Evolutionary conservation across 768 basidiomycete genomes (phyloP), one percentile per base, ranked within the genome.

Genomic region (Polyporus arcularius): DNA sequence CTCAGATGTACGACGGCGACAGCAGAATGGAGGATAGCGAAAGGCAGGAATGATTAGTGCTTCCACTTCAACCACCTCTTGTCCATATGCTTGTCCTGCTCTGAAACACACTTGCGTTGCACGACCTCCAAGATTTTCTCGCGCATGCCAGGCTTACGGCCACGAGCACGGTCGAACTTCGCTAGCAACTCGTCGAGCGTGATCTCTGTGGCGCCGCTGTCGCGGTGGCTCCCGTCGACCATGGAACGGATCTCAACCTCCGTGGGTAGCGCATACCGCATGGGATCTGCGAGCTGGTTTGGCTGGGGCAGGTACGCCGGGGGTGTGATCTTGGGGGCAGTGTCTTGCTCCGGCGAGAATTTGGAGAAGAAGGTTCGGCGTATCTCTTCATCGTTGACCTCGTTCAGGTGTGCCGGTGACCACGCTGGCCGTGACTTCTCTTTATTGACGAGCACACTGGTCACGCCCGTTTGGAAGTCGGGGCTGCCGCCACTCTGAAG

Each of bases 391-490:
- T 70, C 70, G 3, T 85, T 74, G 55, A 96, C 84, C 12, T 89
- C 86, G 11, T 77, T 71, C 31, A 93, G 63, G 4, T 78, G 79
- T 10, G 80, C 69, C 7, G 96, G 96, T 2, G 78, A 77, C 96
- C 96, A 98, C 5, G 74, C 68, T 7, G 92, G 87, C 42, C 82
- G 78, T 42, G 69, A 77, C 82, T 48, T 76, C 65, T 43, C 80
- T 69, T 82, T 84, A 52, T 81, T 70, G 76, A 83, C 64, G 32
- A 90, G 72, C 39, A 93, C 85, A 41, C 88, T 82, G 32, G 81
- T 86, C 45, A 98, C 89, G 26, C 96, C 96, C 21, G 81, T 85
- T 53, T 77, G 65, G 76, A 99, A 98, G 78, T 99, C 97, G 7
- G 86, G 79, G 71, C 85, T 90, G 45, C 87, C 88, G 53, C 85